phyloP scores from a whole-genome alignment of 768 basidiomycete genomes.

The Epithele typhae region DNA sequence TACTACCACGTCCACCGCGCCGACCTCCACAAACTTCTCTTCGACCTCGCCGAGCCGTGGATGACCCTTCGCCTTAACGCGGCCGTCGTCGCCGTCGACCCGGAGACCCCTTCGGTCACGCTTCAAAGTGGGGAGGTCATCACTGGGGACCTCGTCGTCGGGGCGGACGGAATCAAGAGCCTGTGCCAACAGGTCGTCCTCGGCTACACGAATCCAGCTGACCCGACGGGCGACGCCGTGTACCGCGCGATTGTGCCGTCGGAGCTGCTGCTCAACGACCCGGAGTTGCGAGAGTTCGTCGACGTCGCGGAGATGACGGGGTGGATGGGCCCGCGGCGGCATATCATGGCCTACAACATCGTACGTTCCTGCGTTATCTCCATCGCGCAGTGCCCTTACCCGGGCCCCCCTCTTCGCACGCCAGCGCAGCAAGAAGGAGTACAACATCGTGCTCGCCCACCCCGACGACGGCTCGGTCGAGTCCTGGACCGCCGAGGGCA shows the following conservation, averaged over 20 bases:
- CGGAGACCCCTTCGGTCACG: slow-evolving; percentile 31
- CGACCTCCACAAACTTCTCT: slow-evolving; percentile 37
- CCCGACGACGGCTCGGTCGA: slow-evolving; percentile 37
- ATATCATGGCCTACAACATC: slow-evolving; percentile 43
- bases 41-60: slow-evolving; percentile 29
- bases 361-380: slow-evolving; percentile 24
- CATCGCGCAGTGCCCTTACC: not conserved
- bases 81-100: slow-evolving; percentile 27
- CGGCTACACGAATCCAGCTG: slow-evolving; percentile 36
- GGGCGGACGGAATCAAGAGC: slow-evolving; percentile 45
- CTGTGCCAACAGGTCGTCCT: slow-evolving; percentile 46
- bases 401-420: not conserved
- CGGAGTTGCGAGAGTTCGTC: slow-evolving; percentile 45
- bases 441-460: slow-evolving; percentile 34
- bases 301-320: slow-evolving; percentile 49
- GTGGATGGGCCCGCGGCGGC: slow-evolving; percentile 55
- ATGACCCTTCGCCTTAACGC: slow-evolving; percentile 31
- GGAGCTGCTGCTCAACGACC: slow-evolving; percentile 41
- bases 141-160: slow-evolving; percentile 33
- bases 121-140: slow-evolving; percentile 33
- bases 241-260: slow-evolving; percentile 54
- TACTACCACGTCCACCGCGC: slow-evolving; percentile 42
- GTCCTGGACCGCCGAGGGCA: slow-evolving; percentile 39
- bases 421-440: slow-evolving; percentile 31
- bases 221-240: slow-evolving; percentile 58